Evolutionary conservation across 495 filamentous ascomycete species (phyloP).

Genomic region (Podospora bellae-mahoneyi): DNA sequence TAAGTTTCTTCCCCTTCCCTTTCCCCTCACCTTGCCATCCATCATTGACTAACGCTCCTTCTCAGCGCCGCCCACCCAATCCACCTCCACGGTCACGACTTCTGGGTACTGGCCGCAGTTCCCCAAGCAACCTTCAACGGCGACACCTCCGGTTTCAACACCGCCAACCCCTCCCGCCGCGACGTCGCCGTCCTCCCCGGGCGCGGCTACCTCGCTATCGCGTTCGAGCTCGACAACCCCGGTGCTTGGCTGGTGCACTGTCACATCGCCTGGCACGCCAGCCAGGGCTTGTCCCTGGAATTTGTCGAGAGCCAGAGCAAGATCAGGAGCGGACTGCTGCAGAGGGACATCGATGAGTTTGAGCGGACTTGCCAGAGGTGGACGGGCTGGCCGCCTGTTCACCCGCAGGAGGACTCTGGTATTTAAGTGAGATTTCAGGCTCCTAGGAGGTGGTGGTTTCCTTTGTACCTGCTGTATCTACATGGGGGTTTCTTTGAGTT

Average conservation of each 20-base stretch:
- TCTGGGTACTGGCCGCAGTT: slow-evolving; percentile 50
- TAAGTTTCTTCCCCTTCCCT: slow-evolving; percentile 1
- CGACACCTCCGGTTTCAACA: slow-evolving; percentile 36
- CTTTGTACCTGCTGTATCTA: too few species aligned
- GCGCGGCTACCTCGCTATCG: slow-evolving; percentile 44
- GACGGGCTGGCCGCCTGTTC: slow-evolving; percentile 5
- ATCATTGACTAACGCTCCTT: too few species aligned
- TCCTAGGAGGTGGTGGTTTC: neutral
- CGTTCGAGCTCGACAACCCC: slow-evolving; percentile 53
- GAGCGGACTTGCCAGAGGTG: neutral
- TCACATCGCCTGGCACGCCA: slow-evolving; percentile 52
- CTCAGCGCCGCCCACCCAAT: slow-evolving; percentile 25
- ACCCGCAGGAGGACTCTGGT: slow-evolving; percentile 16
- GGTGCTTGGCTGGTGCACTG: slow-evolving; percentile 54
- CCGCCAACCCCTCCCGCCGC: slow-evolving; percentile 51
- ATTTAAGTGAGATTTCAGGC: slow-evolving; percentile 1
- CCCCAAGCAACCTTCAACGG: slow-evolving; percentile 10
- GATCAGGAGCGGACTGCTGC: slow-evolving; percentile 12
- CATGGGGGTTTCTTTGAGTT: too few species aligned
- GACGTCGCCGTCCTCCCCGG: slow-evolving; percentile 51
- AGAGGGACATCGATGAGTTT: slow-evolving; percentile 7
- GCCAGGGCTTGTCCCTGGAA: slow-evolving; percentile 45
- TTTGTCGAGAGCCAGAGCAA: slow-evolving; percentile 41
- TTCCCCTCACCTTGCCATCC: too few species aligned
- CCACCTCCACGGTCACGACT: slow-evolving; percentile 57